Conservation (phyloP, 2,329 filamentous ascomycete species). For the Xylariaceae sp. region DNA sequence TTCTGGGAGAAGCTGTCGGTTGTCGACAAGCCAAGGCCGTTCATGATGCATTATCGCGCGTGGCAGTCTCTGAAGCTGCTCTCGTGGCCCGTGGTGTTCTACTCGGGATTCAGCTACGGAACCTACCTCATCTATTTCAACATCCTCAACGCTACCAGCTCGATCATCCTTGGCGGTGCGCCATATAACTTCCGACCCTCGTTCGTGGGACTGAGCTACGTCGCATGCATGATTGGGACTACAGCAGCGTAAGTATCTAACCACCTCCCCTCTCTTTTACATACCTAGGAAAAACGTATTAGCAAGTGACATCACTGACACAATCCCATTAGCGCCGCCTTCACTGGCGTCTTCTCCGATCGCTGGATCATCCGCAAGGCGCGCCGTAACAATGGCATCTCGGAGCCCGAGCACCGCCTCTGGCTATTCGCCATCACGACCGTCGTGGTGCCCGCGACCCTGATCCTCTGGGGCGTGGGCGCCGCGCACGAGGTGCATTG, state of each 20-base stretch:
- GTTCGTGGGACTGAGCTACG: slow-evolving; percentile 35
- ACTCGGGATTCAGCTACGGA: slow-evolving; percentile 37
- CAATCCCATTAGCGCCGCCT: slow-evolving; percentile 6
- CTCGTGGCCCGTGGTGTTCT: slow-evolving; percentile 39
- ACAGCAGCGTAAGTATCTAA: slow-evolving; percentile 20
- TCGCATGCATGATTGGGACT: slow-evolving; percentile 33
- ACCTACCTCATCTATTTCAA: slow-evolving; percentile 40
- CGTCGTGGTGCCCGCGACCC: slow-evolving; percentile 19
- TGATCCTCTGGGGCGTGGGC: slow-evolving; percentile 28
- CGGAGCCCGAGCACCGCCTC: slow-evolving; percentile 37
- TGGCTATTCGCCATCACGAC: slow-evolving; percentile 33
- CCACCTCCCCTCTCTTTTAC: slow-evolving; percentile 5
- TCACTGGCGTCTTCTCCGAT: slow-evolving; percentile 33
- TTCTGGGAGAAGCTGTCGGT: slow-evolving; percentile 39
- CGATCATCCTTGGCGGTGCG: slow-evolving; percentile 31
- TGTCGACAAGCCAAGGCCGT: slow-evolving; percentile 35
- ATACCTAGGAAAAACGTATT: neutral
- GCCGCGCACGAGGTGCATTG: slow-evolving; percentile 35
- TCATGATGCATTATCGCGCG: slow-evolving; percentile 33
- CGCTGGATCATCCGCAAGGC: slow-evolving; percentile 34
- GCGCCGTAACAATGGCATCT: slow-evolving; percentile 36
- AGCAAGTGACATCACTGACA: neutral
- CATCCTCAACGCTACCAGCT: slow-evolving; percentile 39
- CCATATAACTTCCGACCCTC: slow-evolving; percentile 36
- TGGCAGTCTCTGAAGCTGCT: slow-evolving; percentile 33